These are phyloP conservation scores for Trypanosoma grayi DNA, from an alignment of 208 protist species.

Conservation along the genomic window DNA sequence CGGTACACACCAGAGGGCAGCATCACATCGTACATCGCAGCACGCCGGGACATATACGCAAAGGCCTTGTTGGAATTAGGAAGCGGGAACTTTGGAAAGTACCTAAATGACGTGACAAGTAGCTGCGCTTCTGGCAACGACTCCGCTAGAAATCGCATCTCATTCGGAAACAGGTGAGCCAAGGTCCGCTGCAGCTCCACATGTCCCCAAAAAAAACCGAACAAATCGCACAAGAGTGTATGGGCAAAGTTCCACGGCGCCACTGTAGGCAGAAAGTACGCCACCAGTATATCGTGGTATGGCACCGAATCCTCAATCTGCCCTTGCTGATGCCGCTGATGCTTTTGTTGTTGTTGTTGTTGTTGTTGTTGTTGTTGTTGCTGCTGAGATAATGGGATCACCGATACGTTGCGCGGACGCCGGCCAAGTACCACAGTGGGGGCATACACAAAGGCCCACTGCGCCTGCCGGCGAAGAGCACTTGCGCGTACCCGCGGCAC, in stretches of 20 bases:
- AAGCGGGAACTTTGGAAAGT: slow-evolving; percentile 19
- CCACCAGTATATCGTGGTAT: slow-evolving; percentile 14
- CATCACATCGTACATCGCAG: slow-evolving; percentile 16
- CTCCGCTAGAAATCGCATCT: slow-evolving; percentile 7
- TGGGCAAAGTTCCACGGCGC: slow-evolving; percentile 40
- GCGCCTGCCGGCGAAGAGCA: not conserved
- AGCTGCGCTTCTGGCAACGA: slow-evolving; percentile 7
- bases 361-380: too few relatives aligned
- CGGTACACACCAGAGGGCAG: slow-evolving; percentile 17
- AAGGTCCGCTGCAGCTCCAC: slow-evolving; percentile 9
- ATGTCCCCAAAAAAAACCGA: slow-evolving; percentile 31
- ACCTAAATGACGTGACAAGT: slow-evolving; percentile 13
- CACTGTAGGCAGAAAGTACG: slow-evolving; percentile 27
- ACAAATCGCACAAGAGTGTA: slow-evolving; percentile 35
- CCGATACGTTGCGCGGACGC: not conserved
- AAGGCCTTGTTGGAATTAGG: slow-evolving; percentile 35
- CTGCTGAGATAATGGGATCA: not conserved
- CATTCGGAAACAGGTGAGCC: not conserved
- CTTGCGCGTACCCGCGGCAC: not conserved
- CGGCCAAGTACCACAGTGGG: not conserved
- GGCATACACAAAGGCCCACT: slow-evolving; percentile 11
- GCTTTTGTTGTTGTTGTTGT: too few relatives aligned
- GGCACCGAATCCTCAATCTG: not conserved
- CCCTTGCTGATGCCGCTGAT: too few relatives aligned
- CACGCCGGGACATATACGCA: slow-evolving; percentile 19